Evolutionary conservation across 257 asterid species (phyloP).

Genomic region (Solanum tarapatanum): DNA sequence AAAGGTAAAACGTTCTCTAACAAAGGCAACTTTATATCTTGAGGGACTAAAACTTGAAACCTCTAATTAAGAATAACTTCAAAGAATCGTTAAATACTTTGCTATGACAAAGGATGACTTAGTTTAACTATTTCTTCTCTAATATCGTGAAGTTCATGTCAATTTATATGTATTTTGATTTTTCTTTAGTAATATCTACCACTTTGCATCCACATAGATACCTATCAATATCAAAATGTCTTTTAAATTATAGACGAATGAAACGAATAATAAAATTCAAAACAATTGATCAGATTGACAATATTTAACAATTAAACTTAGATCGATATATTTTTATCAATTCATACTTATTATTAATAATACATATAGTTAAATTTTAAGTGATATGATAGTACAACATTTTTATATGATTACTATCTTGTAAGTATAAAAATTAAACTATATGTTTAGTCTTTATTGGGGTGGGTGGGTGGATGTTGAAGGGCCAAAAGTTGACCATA

Average conservation of each 20-base stretch:
- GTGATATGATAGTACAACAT: not conserved
- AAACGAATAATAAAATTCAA: not conserved
- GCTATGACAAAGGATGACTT: not conserved
- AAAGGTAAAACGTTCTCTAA: not conserved
- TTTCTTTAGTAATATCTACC: not conserved
- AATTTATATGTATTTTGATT: not conserved
- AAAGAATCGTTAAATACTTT: not conserved
- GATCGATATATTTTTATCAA: not conserved
- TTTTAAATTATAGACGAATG: too few relatives aligned
- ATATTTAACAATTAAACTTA: not conserved
- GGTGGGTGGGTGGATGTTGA: not conserved
- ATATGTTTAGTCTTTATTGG: not conserved
- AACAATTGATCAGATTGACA: rapidly evolving
- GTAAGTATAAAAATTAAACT: not conserved
- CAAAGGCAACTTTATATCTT: not conserved
- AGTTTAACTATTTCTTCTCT: not conserved
- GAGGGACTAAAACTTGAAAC: not conserved
- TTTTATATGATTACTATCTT: not conserved
- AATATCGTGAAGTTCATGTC: not conserved
- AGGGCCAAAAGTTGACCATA: not conserved
- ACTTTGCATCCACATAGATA: not conserved
- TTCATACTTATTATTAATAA: not conserved
- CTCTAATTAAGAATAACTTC: not conserved
- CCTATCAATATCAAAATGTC: not conserved
- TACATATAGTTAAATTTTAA: not conserved